These are phyloP conservation scores for Boletellus sp. DNA, from an alignment of 768 basidiomycete genomes.

Conservation along the genomic window DNA sequence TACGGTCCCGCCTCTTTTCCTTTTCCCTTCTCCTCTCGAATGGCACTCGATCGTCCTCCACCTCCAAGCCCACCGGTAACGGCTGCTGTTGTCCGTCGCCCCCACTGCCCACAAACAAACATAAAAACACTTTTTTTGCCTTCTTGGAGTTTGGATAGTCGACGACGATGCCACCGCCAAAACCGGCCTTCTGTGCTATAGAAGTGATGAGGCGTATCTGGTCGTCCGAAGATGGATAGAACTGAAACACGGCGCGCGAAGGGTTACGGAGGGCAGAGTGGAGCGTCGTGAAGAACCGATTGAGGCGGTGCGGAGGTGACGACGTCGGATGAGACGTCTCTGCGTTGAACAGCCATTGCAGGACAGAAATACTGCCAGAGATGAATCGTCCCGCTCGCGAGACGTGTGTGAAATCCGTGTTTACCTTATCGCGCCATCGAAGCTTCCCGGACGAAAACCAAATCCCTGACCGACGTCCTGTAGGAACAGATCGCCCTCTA, in stretches of 20 bases:
- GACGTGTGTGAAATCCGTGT: slow-evolving; percentile 8
- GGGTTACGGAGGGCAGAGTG: slow-evolving; percentile 84
- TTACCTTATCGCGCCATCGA: slow-evolving; percentile 96
- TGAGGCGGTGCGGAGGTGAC: slow-evolving; percentile 81
- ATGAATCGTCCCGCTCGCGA: not conserved
- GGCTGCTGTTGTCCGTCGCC: slow-evolving; percentile 54
- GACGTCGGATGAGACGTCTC: slow-evolving; percentile 88
- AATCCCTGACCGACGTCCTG: slow-evolving; percentile 99
- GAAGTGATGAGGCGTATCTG: slow-evolving; percentile 94
- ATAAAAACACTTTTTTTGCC: slow-evolving; percentile 91
- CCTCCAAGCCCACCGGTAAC: slow-evolving; percentile 75
- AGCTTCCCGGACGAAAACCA: slow-evolving; percentile 93
- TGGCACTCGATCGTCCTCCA: slow-evolving; percentile 57
- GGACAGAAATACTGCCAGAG: slow-evolving; percentile 82
- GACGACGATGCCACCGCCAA: slow-evolving; percentile 93
- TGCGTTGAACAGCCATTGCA: slow-evolving; percentile 98
- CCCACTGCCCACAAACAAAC: slow-evolving; percentile 84
- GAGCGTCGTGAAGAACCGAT: slow-evolving; percentile 89
- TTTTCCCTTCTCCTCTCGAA: slow-evolving; percentile 80
- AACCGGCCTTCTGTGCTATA: slow-evolving; percentile 90
- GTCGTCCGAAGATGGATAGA: slow-evolving; percentile 96
- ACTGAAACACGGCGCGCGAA: slow-evolving; percentile 84
- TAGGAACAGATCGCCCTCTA: slow-evolving; percentile 93
- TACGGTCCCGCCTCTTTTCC: slow-evolving; percentile 52
- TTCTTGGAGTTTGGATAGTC: slow-evolving; percentile 98